Base-by-base conservation (phyloP, 2,329 filamentous ascomycete species). In the Anisogramma anomala region DNA sequence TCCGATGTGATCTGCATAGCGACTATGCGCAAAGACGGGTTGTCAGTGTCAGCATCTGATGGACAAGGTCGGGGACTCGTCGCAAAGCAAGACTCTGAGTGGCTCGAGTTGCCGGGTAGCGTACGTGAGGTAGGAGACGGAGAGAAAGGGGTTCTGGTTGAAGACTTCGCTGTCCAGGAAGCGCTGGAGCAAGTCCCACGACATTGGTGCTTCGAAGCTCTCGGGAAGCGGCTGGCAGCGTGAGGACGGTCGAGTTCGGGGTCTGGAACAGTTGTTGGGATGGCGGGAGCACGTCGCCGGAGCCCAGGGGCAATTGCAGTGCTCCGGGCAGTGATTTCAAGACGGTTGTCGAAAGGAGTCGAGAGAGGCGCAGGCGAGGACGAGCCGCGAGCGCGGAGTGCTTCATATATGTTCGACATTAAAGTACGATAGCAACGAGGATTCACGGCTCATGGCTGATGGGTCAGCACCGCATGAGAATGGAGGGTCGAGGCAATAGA, bases 81-180 rank as follows among this genome's bases (percentile, higher is more conserved):
- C n/a, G n/a, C 27, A 30, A 6, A 15, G 13, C 15, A 18, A 15
- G 41, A 36, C 36, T 33, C 11, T 36, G 32, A 20, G 27, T 32
- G 22, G 20, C 19, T 47, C 38, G 36, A 39, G 28, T 28, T 31
- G 47, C 48, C 49, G 47, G 46, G 42, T 35, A 49, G 69, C 80
- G 74, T 70, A 89, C 84, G 84, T 84, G 57, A 91, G 77, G 65
- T 91, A 91, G 51, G 84, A 85, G 59, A 91, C 84, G 48, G 84
- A 82, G 62, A 91, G 79, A 63, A 87, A 89, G 49, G 85, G 84
- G 65, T 89, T 82, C 66, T 84, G 81, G 69, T 88, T 89, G 73
- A 91, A 91, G 70, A 91, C 83, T 71, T 91, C 84, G 69, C 82
- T 87, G 74, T 89, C 84, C 69, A 91, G 79, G 76, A 89, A 88